These are phyloP conservation scores for Allium sativum DNA, from an alignment of 106 monocot species.

Conservation along the genomic window DNA sequence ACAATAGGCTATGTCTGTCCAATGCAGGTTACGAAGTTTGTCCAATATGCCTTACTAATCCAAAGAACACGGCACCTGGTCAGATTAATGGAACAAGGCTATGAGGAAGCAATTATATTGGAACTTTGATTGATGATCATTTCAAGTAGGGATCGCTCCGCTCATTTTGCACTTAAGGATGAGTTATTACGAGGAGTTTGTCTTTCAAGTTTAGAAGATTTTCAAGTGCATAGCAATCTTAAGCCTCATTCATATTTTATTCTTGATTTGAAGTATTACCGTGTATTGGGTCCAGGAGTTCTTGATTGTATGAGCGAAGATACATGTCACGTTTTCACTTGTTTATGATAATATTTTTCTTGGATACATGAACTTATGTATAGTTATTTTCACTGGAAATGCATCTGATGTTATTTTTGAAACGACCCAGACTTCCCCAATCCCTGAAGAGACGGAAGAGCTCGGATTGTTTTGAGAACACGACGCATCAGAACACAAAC, in stretches of 20 bases:
- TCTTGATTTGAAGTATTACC: conserved; percentile 65
- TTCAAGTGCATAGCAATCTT: conserved; percentile 29
- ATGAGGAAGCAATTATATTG: no score
- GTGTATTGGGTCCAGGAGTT: conserved; percentile 23
- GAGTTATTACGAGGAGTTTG: conserved; percentile 42
- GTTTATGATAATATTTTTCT: conserved; percentile 4
- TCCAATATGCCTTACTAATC: no score
- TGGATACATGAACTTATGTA: not conserved
- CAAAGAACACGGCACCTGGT: no score
- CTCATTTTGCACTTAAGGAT: conserved; percentile 52
- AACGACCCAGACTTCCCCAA: no score
- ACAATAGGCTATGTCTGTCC: no score
- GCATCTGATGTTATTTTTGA: not conserved
- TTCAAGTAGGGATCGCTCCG: conserved; percentile 7
- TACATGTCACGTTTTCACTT: conserved; percentile 34
- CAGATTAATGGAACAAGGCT: no score
- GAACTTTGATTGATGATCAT: no score
- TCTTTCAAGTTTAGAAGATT: conserved; percentile 42
- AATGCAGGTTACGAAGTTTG: no score
- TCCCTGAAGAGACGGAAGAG: no score
- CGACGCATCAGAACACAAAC: no score
- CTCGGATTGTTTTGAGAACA: no score
- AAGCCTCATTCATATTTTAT: conserved; percentile 63
- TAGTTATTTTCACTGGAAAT: not conserved
- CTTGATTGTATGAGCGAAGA: conserved; percentile 63